A percentile compares a stretch with the other conserved stretches of the same genome.
Conservation (phyloP, 1,284 basidiomycete genomes). For the Ceratobasidium sp. region DNA sequence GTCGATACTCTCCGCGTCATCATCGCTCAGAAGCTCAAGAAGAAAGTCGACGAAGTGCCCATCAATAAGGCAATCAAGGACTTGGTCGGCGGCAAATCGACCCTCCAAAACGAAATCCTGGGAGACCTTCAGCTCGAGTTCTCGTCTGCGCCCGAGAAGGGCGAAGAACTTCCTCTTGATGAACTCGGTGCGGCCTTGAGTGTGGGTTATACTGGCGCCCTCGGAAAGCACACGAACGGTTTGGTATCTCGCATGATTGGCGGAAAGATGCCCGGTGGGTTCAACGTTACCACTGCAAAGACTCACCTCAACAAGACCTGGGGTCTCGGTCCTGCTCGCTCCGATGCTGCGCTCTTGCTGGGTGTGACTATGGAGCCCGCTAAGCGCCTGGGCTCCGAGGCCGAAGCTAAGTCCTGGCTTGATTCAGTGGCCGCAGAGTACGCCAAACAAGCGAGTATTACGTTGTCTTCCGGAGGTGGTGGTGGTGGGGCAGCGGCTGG, state of each 20-base stretch:
- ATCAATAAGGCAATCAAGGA: constrained; percentile 98
- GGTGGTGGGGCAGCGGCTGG: constrained; percentile 60
- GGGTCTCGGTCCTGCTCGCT: constrained; percentile 88
- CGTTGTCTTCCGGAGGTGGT: constrained; percentile 71
- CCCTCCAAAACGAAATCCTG: constrained; percentile 94
- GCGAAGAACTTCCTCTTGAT: constrained; percentile 93
- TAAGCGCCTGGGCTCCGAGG: constrained; percentile 90
- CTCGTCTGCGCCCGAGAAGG: constrained; percentile 91
- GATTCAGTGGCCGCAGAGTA: constrained; percentile 85
- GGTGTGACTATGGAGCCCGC: constrained; percentile 91
- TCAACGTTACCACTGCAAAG: constrained; percentile 95
- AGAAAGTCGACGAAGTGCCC: constrained; percentile 85
- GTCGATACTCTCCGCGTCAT: constrained; percentile 87
- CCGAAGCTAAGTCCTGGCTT: constrained; percentile 92
- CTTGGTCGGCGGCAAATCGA: constrained; percentile 97
- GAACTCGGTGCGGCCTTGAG: constrained; percentile 88
- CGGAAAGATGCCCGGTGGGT: constrained; percentile 98
- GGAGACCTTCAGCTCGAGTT: constrained; percentile 93
- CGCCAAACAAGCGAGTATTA: constrained; percentile 85
- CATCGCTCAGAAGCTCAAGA: constrained; percentile 98
- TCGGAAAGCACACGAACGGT: constrained; percentile 94
- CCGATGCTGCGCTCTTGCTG: constrained; percentile 89
- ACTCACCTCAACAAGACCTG: constrained; percentile 85
- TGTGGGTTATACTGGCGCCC: constrained; percentile 79
- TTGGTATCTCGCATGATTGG: constrained; percentile 91